A percentile compares a stretch with the other conserved stretches of the same genome.
These are phyloP conservation scores for Penicillium sp. DNA, from an alignment of 2,329 filamentous ascomycete species.

Conservation along the genomic window DNA sequence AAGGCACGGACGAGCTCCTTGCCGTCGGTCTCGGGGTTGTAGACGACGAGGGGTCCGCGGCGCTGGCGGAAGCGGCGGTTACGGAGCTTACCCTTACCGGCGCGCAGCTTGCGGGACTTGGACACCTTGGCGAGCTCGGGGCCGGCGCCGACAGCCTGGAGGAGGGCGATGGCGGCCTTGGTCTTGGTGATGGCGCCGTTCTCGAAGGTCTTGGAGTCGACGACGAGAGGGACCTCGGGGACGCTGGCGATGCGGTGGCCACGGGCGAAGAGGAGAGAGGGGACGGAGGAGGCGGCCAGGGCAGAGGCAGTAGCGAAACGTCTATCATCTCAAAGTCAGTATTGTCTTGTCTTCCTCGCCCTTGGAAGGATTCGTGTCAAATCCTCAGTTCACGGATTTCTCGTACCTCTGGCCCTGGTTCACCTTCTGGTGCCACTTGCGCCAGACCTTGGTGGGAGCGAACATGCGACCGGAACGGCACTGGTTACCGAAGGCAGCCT, in stretches of 20 bases:
- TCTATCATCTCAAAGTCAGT: slow-evolving; percentile 51
- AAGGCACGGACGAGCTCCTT: slow-evolving; percentile 92
- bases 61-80: slow-evolving; percentile 96
- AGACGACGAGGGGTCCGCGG: slow-evolving; percentile 96
- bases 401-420: slow-evolving; percentile 95
- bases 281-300: slow-evolving; percentile 92
- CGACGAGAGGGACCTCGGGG: slow-evolving; percentile 94
- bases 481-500: slow-evolving; percentile 99
- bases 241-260: slow-evolving; percentile 93
- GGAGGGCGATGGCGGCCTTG: slow-evolving; percentile 79
- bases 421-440: slow-evolving; percentile 99
- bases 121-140: slow-evolving; percentile 94
- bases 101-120: slow-evolving; percentile 93
- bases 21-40: slow-evolving; percentile 93
- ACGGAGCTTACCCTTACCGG: slow-evolving; percentile 98
- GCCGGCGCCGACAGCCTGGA: slow-evolving; percentile 89
- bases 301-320: slow-evolving; percentile 98
- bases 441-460: slow-evolving; percentile 99
- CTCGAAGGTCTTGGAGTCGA: slow-evolving; percentile 89
- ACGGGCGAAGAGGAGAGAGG: slow-evolving; percentile 93
- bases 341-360: not conserved
- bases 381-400: not conserved
- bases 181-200: slow-evolving; percentile 84
- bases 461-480: slow-evolving; percentile 99
- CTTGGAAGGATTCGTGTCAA: not conserved